Conservation (phyloP, 805 yeast species). For the Ogataea saltuana region DNA sequence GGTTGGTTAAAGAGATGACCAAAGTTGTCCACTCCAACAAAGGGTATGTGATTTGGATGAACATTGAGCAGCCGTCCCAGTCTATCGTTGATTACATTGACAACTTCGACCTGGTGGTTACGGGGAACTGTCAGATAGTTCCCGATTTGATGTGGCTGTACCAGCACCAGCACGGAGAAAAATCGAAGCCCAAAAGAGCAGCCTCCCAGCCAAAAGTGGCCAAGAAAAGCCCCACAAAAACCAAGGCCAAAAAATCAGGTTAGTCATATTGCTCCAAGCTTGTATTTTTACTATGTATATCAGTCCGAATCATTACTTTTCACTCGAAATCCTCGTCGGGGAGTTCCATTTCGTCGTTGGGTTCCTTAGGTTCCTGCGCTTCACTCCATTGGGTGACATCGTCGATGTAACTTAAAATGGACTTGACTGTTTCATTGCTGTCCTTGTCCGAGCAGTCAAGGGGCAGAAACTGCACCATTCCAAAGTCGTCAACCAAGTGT, state of each 20-base stretch:
- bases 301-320: slow-evolving; percentile 1
- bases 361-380: slow-evolving; percentile 95
- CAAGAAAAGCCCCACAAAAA: slow-evolving; percentile 1
- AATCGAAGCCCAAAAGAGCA: slow-evolving; percentile 2
- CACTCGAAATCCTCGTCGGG: slow-evolving; percentile 50
- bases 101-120: slow-evolving; percentile 55
- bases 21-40: slow-evolving; percentile 54
- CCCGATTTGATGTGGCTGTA: slow-evolving; percentile 37
- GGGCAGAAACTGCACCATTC: slow-evolving; percentile 97
- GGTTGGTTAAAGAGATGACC: slow-evolving; percentile 61
- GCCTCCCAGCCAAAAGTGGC: neutral
- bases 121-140: slow-evolving; percentile 65
- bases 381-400: slow-evolving; percentile 99
- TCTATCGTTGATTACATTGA: slow-evolving; percentile 51
- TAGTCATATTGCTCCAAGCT: neutral
- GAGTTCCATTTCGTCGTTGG: slow-evolving; percentile 70
- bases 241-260: no score
- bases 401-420: slow-evolving; percentile 88
- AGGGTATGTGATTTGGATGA: slow-evolving; percentile 65
- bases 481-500: slow-evolving; percentile 91
- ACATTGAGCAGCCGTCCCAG: slow-evolving; percentile 54
- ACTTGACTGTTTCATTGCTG: slow-evolving; percentile 70
- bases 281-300: slow-evolving; percentile 1
- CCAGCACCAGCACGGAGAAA: slow-evolving; percentile 22
- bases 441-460: slow-evolving; percentile 64